Evolutionary conservation across 148 eudicot species (phyloP).

Genomic region (Cornus florida): DNA sequence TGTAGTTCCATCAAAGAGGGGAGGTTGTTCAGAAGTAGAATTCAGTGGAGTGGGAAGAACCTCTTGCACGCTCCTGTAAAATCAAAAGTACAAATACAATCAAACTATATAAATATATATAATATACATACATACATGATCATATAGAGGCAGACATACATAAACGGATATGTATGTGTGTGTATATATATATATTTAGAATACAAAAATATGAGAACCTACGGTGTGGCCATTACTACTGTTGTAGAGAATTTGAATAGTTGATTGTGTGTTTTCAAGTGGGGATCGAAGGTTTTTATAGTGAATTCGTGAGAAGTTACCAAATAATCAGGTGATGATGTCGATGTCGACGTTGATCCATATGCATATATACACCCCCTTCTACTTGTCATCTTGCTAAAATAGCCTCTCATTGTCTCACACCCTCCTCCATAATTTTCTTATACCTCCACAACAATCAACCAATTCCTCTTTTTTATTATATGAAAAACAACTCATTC

Average conservation of each 20-base stretch:
- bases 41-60: conserved; percentile 48
- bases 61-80: conserved; percentile 27
- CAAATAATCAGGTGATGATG: too few species aligned
- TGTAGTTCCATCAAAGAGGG: conserved; percentile 70
- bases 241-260: background rate
- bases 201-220: background rate
- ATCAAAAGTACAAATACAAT: background rate
- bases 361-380: too few species aligned
- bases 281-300: conserved; percentile 5
- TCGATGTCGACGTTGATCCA: too few species aligned
- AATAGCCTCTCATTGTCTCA: too few species aligned
- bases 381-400: too few species aligned
- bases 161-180: conserved; percentile 14
- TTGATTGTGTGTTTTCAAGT: too few species aligned
- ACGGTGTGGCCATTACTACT: background rate
- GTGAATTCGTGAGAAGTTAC: background rate
- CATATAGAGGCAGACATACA: too few species aligned
- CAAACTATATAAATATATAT: background rate
- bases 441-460: too few species aligned
- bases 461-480: too few species aligned
- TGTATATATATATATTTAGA: background rate
- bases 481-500: too few species aligned
- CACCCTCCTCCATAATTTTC: too few species aligned
- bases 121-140: too few species aligned
- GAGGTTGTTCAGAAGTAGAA: conserved; percentile 63